Conservation (phyloP, 768 basidiomycete genomes). For the Mrakia frigida region DNA sequence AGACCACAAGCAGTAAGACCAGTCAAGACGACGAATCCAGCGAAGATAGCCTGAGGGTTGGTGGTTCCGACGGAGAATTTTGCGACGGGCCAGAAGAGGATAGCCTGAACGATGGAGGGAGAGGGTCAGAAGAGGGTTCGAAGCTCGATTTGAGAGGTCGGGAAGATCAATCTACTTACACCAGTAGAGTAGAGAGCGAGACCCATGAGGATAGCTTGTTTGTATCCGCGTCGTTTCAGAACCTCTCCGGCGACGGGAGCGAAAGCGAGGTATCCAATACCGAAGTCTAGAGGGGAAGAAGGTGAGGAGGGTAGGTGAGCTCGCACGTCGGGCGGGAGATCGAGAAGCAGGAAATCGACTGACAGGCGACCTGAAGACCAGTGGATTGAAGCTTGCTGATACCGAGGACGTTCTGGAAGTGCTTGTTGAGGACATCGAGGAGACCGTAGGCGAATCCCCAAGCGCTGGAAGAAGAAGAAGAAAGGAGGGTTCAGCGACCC, state of each 20-base stretch:
- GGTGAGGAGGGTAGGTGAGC: no score
- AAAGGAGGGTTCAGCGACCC: background rate
- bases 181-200: background rate
- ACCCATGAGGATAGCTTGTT: background rate
- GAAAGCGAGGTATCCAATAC: constrained; percentile 68
- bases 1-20: constrained; percentile 51
- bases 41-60: constrained; percentile 6
- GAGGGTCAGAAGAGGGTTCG: no score
- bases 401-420: constrained; percentile 56
- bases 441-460: constrained; percentile 3
- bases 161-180: no score
- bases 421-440: background rate
- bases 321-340: no score
- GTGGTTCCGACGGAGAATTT: background rate
- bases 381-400: constrained; percentile 89
- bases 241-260: constrained; percentile 5
- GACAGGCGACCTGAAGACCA: constrained; percentile 44
- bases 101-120: background rate
- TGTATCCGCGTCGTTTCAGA: background rate
- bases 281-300: background rate
- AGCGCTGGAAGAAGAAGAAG: background rate
- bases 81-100: constrained; percentile 13
- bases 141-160: no score
- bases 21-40: background rate
- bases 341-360: no score